A percentile compares a stretch with the other conserved stretches of the same genome.
Conservation (phyloP, 2,329 filamentous ascomycete genomes). For the Mycosphaerella sp. region DNA sequence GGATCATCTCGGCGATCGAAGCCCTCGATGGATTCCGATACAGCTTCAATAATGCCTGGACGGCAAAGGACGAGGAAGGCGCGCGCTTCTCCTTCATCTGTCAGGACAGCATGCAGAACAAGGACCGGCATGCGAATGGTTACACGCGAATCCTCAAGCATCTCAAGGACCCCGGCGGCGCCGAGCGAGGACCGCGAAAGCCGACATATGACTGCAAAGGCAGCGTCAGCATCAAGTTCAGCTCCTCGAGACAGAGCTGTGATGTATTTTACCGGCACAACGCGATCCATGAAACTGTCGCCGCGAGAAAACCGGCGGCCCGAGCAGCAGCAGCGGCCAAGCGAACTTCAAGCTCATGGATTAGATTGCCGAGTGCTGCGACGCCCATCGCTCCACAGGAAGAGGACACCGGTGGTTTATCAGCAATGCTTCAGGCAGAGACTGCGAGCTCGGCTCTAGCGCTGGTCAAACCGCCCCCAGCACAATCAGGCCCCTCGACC, state of each 20-base stretch:
- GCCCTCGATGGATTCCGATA: conserved; percentile 44
- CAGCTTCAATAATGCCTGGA: conserved; percentile 47
- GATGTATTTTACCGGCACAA: conserved; percentile 44
- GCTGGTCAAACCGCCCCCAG: conserved; percentile 6
- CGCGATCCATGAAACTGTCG: conserved; percentile 43
- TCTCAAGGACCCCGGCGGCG: conserved; percentile 18
- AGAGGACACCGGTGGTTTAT: conserved; percentile 16
- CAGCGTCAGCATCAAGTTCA: conserved; percentile 45
- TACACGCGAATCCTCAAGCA: conserved; percentile 28
- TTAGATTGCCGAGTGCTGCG: neutral
- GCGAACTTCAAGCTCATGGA: conserved; percentile 2
- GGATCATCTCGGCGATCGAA: conserved; percentile 40
- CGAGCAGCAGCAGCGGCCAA: conserved; percentile 19
- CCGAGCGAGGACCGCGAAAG: conserved; percentile 32
- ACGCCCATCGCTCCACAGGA: neutral
- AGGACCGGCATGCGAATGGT: conserved; percentile 43
- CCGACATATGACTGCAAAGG: conserved; percentile 46
- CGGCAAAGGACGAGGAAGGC: conserved; percentile 41
- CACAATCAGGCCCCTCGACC: neutral
- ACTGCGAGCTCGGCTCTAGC: conserved; percentile 10
- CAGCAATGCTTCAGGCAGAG: conserved; percentile 16
- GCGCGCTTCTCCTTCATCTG: conserved; percentile 46
- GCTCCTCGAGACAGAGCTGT: conserved; percentile 36
- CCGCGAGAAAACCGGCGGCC: conserved; percentile 38
- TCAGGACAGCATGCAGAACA: conserved; percentile 47